These are phyloP conservation scores for Coffea eugenioides DNA, from an alignment of 257 asterid genomes.

Conservation along the genomic window DNA sequence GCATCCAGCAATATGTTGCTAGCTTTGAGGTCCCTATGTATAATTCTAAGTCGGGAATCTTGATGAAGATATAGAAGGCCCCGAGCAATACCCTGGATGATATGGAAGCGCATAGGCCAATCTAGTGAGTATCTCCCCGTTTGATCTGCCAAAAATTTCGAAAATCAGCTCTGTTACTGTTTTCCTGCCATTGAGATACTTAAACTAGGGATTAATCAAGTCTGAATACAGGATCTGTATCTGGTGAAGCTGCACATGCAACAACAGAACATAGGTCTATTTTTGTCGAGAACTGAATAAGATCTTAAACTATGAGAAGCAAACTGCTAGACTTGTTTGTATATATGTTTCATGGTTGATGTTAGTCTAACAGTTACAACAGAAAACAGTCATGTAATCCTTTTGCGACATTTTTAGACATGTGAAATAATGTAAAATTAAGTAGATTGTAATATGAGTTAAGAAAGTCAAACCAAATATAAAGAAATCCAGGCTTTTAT, in stretches of 20 bases:
- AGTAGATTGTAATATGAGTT: not conserved
- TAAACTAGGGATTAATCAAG: not conserved
- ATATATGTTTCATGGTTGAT: not conserved
- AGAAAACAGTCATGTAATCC: not conserved
- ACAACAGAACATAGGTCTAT: not conserved
- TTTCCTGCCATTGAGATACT: not conserved
- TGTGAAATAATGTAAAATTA: not conserved
- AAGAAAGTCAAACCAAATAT: slow-evolving; percentile 27
- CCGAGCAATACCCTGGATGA: slow-evolving; percentile 43
- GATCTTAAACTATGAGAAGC: not conserved
- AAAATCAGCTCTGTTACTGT: not conserved
- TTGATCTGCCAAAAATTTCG: slow-evolving; percentile 28
- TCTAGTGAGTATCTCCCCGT: slow-evolving; percentile 17
- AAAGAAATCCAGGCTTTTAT: slow-evolving; percentile 31
- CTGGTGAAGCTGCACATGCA: not conserved
- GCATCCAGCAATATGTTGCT: slow-evolving; percentile 56
- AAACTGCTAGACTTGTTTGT: no score
- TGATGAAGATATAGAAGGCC: slow-evolving; percentile 62
- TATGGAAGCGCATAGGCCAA: slow-evolving; percentile 49
- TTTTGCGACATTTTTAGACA: no score
- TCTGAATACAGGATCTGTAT: not conserved
- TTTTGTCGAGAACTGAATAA: not conserved
- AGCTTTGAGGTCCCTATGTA: slow-evolving; percentile 53
- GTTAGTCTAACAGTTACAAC: not conserved
- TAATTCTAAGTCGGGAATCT: slow-evolving; percentile 51